Percentiles rank a stretch among this genome's conserved stretches.
Conservation (phyloP, 768 basidiomycete genomes). For the Royoungia palumana region DNA sequence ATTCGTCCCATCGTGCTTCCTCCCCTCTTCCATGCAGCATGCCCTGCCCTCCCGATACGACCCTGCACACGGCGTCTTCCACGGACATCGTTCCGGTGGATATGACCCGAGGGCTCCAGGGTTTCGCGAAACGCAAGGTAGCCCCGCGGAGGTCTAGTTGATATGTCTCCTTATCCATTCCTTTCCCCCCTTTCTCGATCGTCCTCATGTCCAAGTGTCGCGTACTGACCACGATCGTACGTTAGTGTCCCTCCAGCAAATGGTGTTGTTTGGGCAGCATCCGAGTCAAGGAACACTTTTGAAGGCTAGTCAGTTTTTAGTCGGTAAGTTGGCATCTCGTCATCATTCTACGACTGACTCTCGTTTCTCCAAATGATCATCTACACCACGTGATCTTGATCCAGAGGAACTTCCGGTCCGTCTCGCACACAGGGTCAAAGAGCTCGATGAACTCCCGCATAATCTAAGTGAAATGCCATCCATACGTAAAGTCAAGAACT, state of each 20-base stretch:
- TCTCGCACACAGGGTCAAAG: slow-evolving; percentile 92
- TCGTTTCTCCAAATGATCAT: too few species aligned
- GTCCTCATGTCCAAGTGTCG: background rate
- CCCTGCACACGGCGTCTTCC: background rate
- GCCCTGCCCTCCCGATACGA: background rate
- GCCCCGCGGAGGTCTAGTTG: background rate
- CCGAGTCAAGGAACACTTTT: slow-evolving; percentile 91
- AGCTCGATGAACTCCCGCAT: slow-evolving; percentile 92
- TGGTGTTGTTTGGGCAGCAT: slow-evolving; percentile 97
- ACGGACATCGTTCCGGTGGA: background rate
- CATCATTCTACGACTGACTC: background rate
- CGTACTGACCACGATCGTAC: slow-evolving; percentile 1
- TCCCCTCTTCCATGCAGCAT: background rate
- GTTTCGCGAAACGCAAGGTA: background rate
- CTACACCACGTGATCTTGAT: background rate
- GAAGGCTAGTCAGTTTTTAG: slow-evolving; percentile 84
- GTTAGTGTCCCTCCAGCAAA: slow-evolving; percentile 90
- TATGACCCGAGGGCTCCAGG: background rate
- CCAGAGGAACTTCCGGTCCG: slow-evolving; percentile 92
- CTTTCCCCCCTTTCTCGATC: background rate
- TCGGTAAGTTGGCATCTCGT: slow-evolving; percentile 46
- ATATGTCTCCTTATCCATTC: background rate
- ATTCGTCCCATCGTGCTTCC: background rate
- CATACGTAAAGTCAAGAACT: slow-evolving; percentile 93
- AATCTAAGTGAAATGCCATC: slow-evolving; percentile 87